Percentiles rank a stretch among this genome's conserved stretches.
Conservation (phyloP, 2,329 filamentous ascomycete genomes). For the Rhinocladiella mackenziei region DNA sequence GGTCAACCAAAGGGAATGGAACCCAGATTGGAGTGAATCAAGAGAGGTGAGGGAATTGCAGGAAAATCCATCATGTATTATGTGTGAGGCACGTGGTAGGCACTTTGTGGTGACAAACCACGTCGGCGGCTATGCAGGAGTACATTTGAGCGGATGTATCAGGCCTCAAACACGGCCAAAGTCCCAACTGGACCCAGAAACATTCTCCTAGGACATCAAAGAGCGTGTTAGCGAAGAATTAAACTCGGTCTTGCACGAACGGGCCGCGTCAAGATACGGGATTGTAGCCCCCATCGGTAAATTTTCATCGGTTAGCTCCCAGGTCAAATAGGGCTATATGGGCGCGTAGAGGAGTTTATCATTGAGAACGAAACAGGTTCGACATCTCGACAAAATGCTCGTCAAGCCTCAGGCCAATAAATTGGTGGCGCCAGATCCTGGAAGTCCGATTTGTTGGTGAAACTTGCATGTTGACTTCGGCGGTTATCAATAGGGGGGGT, state of each 20-base stretch:
- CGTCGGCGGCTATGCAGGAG: slow-evolving; percentile 11
- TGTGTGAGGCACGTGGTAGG: slow-evolving; percentile 12
- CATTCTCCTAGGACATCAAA: too few species aligned
- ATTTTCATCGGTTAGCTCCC: too few species aligned
- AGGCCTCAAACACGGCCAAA: slow-evolving; percentile 9
- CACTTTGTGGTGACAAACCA: slow-evolving; percentile 4
- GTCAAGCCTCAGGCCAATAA: not conserved
- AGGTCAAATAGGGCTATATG: too few species aligned
- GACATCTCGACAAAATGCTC: not conserved
- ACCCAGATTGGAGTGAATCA: not conserved
- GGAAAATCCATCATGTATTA: slow-evolving; percentile 12
- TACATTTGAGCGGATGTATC: slow-evolving; percentile 1
- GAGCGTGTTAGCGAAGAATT: too few species aligned
- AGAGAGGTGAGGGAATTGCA: slow-evolving; percentile 3
- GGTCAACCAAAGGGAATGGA: not conserved
- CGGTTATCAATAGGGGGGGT: not conserved
- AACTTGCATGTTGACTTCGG: not conserved
- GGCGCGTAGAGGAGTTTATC: slow-evolving; percentile 1
- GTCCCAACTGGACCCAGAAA: too few species aligned
- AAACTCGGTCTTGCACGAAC: too few species aligned
- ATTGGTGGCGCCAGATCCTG: not conserved
- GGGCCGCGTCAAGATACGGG: slow-evolving; percentile 3
- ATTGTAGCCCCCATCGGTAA: too few species aligned
- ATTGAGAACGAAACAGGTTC: not conserved
- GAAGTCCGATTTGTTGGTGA: not conserved